Evolutionary conservation across 1,284 basidiomycete genomes (phyloP), one percentile per base, ranked within the genome.

Genomic region (Phylloboletellus chloephorus): DNA sequence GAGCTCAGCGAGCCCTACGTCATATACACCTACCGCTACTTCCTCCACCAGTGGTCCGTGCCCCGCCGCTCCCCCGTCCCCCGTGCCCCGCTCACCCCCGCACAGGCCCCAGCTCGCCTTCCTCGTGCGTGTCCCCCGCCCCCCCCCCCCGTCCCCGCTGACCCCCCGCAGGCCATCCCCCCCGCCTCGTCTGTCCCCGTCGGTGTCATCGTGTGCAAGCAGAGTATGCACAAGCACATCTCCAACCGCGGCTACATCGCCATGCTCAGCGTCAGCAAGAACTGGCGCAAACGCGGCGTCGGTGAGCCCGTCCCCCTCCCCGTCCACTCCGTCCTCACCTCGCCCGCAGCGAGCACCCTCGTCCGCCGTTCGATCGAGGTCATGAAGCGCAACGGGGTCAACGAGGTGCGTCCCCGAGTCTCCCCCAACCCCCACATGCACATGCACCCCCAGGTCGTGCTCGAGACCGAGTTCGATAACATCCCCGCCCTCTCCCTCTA

Each of bases 381-480:
- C 25, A 95, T 96, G 92, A 82, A 80, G 49, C 65, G 67, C 31
- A 70, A 78, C 39, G 86, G 86, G 2, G 91, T 91, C 2, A 78
- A 91, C 48, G 90, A 95, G 78, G 90, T 89, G 33, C 29, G 71
- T 47, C 12, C 0, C 22, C 15, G 10, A 1, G 9, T 16, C 6
- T 13, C 5, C 11, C 3, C 20, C 9, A 6, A 1, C 0, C 20
- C 15, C 4, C 21, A 4, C 9, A 0, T 12, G 28, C 21, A 17
- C 20, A 2, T 7, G 31, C 26, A 8, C 8, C 3, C 7, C 11
- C 45, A 95, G 91, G 80, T 98, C 50, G 84, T 95, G 2, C 80
- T 99, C 37, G 96, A 99, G 69, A 99, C 96, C 2, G 96, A 99
- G 67, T 90, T 77, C 57, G 94, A 98, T 68, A 98, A 99, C 64